phyloP scores from a whole-genome alignment of 2,329 filamentous ascomycete genomes.

The Fusarium austroafricanum region DNA sequence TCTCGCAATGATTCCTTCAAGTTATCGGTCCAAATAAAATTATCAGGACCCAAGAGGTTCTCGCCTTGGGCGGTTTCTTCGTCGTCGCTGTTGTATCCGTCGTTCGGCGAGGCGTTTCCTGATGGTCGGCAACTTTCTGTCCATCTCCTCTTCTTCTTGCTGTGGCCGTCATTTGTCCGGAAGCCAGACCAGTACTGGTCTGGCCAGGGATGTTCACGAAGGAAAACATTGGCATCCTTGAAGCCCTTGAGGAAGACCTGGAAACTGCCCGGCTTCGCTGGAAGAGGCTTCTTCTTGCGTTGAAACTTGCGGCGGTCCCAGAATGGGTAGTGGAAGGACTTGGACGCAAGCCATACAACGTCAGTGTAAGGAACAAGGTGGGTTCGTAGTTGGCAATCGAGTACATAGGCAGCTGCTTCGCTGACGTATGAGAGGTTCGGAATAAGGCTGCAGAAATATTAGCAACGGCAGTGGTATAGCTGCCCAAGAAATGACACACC shows the following conservation, averaged over 20 bases:
- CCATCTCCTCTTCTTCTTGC: conserved; percentile 73
- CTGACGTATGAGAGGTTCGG: conserved; percentile 98
- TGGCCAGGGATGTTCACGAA: conserved; percentile 96
- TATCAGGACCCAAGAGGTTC: conserved; percentile 63
- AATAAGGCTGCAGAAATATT: conserved; percentile 71
- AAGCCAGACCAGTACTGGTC: conserved; percentile 83
- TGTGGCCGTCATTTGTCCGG: conserved; percentile 73
- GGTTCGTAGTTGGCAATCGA: conserved; percentile 89
- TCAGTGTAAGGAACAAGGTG: conserved; percentile 97
- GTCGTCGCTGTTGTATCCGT: conserved; percentile 73
- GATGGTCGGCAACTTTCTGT: conserved; percentile 82
- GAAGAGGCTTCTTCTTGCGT: conserved; percentile 85
- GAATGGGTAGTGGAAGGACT: conserved; percentile 98
- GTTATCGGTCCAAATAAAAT: conserved; percentile 87
- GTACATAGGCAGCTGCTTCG: conserved; percentile 94
- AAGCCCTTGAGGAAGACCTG: conserved; percentile 97
- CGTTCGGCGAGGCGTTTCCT: conserved; percentile 62
- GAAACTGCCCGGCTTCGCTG: conserved; percentile 93
- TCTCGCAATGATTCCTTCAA: conserved; percentile 94
- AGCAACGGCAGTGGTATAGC: conserved; percentile 5
- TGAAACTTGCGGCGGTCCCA: conserved; percentile 93
- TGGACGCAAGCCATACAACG: conserved; percentile 92
- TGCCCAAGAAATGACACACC: conserved; percentile 58
- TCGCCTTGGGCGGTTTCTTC: conserved; percentile 62
- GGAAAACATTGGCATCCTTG: conserved; percentile 95